phyloP scores from a whole-genome alignment of 495 filamentous ascomycete genomes.

The Rusavskia elegans region DNA sequence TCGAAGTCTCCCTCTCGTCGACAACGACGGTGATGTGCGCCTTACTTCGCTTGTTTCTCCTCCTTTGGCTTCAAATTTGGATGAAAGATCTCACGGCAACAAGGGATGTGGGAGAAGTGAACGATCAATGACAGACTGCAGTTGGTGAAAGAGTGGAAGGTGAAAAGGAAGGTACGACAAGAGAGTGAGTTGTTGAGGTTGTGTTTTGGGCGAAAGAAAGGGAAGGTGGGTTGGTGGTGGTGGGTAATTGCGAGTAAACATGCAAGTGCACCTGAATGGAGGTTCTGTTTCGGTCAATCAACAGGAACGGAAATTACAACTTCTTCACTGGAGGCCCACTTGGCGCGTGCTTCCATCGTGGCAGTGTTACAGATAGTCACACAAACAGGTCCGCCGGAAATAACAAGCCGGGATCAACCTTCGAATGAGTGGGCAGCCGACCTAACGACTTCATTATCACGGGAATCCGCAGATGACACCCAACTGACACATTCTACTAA shows the following conservation, averaged over 20 bases:
- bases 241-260: neutral
- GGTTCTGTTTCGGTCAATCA: neutral
- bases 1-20: no score
- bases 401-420: no score
- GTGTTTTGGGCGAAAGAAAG: neutral
- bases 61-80: neutral
- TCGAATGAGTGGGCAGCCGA: no score
- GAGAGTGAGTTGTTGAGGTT: neutral
- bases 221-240: no score
- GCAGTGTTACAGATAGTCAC: no score
- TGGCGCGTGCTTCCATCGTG: no score
- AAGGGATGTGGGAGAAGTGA: neutral
- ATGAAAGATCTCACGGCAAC: neutral
- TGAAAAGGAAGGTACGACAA: neutral
- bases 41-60: no score
- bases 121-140: conserved; percentile 5
- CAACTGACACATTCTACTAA: no score
- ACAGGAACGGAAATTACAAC: neutral
- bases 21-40: no score
- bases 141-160: conserved; percentile 1
- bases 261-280: neutral
- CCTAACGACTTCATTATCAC: no score
- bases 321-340: neutral
- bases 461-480: no score
- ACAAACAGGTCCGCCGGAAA: no score